These are phyloP conservation scores for Rhodotorula babjevae DNA, from an alignment of 768 basidiomycete genomes.

Conservation along the genomic window DNA sequence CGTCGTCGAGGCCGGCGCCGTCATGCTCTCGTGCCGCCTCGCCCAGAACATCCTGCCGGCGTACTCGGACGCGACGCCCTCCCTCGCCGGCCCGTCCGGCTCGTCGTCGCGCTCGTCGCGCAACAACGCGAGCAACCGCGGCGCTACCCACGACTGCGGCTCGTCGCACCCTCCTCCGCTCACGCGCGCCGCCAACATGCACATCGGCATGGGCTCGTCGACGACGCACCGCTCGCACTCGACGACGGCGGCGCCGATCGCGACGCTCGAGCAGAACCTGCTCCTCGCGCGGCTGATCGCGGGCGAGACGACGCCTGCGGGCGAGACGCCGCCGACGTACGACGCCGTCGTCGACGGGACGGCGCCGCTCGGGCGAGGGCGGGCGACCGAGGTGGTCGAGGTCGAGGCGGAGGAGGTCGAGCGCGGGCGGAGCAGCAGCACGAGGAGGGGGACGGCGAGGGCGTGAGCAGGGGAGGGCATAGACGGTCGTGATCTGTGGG, in stretches of 20 bases:
- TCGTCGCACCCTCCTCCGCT: neutral
- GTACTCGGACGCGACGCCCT: constrained; percentile 51
- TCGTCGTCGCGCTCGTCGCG: neutral
- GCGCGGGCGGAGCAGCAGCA: constrained; percentile 15
- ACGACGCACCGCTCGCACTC: constrained; percentile 9
- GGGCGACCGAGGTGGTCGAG: neutral
- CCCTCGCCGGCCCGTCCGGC: constrained; percentile 1
- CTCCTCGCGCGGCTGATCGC: constrained; percentile 75
- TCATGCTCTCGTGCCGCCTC: constrained; percentile 81
- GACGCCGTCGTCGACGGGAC: constrained; percentile 41
- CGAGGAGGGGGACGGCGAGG: neutral
- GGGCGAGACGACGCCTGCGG: constrained; percentile 72
- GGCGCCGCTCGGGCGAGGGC: neutral
- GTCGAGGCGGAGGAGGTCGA: constrained; percentile 6
- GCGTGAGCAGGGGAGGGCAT: neutral
- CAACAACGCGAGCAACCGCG: neutral
- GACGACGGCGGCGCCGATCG: constrained; percentile 39
- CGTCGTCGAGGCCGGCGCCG: constrained; percentile 64
- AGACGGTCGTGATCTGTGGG: neutral
- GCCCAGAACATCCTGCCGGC: constrained; percentile 74
- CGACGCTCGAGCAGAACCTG: constrained; percentile 47
- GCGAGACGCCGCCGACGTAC: constrained; percentile 83
- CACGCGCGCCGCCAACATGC: neutral
- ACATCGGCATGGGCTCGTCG: constrained; percentile 9
- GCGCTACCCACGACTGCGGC: neutral